phyloP scores from a whole-genome alignment of 768 basidiomycete species.

The Hortiboletus flavorubellus region DNA sequence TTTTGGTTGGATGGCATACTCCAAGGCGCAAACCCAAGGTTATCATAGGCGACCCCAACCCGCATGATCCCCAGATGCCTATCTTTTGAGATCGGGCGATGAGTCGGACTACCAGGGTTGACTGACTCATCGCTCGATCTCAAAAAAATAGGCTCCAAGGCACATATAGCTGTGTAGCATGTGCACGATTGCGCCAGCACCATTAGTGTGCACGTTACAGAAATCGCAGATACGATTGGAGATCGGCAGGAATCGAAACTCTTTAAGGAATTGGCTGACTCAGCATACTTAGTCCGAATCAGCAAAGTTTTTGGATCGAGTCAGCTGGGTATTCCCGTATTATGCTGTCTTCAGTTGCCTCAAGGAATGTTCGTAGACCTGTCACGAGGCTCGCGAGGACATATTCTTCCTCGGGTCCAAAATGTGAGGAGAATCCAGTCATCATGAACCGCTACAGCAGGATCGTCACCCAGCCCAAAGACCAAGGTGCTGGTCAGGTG shows the following conservation, averaged over 20 bases:
- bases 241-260: background rate
- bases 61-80: background rate
- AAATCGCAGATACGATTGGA: background rate
- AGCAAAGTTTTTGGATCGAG: background rate
- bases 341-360: conserved; percentile 27
- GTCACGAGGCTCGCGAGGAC: conserved; percentile 30
- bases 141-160: background rate
- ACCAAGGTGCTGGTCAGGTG: conserved; percentile 94
- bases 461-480: conserved; percentile 85
- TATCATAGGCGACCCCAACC: background rate
- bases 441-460: conserved; percentile 74
- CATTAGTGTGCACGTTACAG: background rate
- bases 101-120: background rate
- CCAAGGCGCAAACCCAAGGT: background rate
- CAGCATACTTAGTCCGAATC: conserved; percentile 3
- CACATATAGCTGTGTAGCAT: background rate
- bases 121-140: background rate
- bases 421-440: conserved; percentile 40
- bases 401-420: conserved; percentile 36
- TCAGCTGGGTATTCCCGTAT: background rate
- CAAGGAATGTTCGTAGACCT: conserved; percentile 14
- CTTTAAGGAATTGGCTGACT: conserved; percentile 9
- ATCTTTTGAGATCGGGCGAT: too few relatives aligned
- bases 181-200: background rate
- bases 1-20: background rate